Base-by-base conservation (phyloP, 2,329 filamentous ascomycete species). In the Boeremia lycopersici region DNA sequence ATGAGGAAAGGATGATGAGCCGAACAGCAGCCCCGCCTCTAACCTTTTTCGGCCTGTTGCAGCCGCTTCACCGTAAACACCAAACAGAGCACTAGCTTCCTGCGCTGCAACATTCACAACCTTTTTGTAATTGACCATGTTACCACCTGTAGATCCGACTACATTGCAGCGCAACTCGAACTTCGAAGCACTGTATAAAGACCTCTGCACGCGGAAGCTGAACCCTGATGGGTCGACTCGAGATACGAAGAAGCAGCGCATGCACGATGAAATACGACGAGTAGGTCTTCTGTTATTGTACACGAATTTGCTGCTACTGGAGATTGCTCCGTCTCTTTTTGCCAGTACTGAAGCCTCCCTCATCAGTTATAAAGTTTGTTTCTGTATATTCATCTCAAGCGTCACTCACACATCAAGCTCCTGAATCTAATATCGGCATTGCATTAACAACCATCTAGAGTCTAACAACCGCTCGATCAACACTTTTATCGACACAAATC, bases 151-250 rank as follows among this genome's bases (percentile, higher is more conserved):
- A 1, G 71, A 78, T 25, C 69, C 74, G 0, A 54, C 56, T 1
- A 61, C 74, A 0, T 54, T 79, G 0, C 61, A 75, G 23, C 67
- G 70, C 0, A 79, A 81, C 48, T 76, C 78, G 0, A 76, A 74
- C 30, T 81, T 81, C 49, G 76, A 77, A 13, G 65, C 73, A 0
- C 64, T 81, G 1, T 80, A 80, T 63, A 73, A 76, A 40, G 77
- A 81, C 57, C 63, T 81, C 0, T 74, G 72, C 40, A 66, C 70
- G 0, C 73, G 76, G 42, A 78, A 77, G 62, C 60, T 81, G 5
- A 77, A 79, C 48, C 41, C 61, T 1, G 75, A 81, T 70, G 78
- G 75, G n/a, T 77, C 78, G 2, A 76, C 79, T 2, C 71, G 67
- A 31, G 68, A 77, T 36, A 74, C 74, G 23, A 75, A 74, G 59